Evolutionary conservation across 768 basidiomycete species (phyloP), one percentile per base, ranked within the genome.

Genomic region (Glaciozyma antarctica): DNA sequence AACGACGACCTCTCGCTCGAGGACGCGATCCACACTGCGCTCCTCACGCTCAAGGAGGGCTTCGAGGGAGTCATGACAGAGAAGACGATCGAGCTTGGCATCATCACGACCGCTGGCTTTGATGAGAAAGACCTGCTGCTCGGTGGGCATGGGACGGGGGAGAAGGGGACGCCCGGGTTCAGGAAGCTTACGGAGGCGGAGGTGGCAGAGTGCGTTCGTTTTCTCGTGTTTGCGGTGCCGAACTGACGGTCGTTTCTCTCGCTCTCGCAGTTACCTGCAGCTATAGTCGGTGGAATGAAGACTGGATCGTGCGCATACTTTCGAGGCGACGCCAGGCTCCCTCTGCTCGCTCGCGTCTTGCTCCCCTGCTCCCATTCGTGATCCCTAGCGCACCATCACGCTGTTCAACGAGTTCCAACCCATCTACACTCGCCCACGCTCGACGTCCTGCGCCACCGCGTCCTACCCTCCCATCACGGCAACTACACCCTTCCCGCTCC

Each of bases 11-110:
- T 99, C 76, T 95, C 92, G 73, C 80, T 98, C 64, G 94, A 97
- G 79, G 95, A 97, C 77, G 95, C 94, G 43, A 98, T 98, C 71
- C 95, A 99, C 78, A 99, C 95, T 17, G 95, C 95, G 43, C 84
- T 99, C 34, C 79, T 99, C 70, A 99, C 95, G 44, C 81, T 98
- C 70, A 98, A 99, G 79, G 95, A 98, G 79, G 93, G 95, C 5
- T 99, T 98, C 73, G 95, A 99, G 78, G 95, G 95, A n/a, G 90
- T 97, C 76, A 97, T 99, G 94, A 97, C 94, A 34, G 95, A 97
- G 79, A 93, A 95, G 81, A 99, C 95, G 54, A 95, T 99, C 75
- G 95, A 99, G 79, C 90, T 99, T 59, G 95, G 95, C 43, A 86
- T 99, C 48, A 84, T 98, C 69, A 94, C 91, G 58, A 88, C 93